Evolutionary conservation across 225 moss, liverwort and hornwort genomes (phyloP), one percentile per base, ranked within the genome.

Genomic region (Neckera pumila): DNA sequence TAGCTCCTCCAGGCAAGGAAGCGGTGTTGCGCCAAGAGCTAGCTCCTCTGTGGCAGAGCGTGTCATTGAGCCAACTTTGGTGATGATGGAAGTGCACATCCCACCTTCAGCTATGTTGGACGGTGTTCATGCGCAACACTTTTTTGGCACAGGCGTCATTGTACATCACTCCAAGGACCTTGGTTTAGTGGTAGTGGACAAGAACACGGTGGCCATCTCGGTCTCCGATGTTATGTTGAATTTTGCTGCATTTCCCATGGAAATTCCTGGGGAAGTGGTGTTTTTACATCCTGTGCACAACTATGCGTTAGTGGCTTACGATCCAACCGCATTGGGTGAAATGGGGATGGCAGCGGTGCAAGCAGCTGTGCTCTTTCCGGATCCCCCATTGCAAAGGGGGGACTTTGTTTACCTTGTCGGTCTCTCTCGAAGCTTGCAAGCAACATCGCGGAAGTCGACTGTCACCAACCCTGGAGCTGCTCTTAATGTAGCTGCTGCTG

Each of bases 31-130:
- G 11, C 87, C 90, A 7, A 89, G 90, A 79, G 92, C 95, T 3
- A 97, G 93, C 88, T 94, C 97, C 30, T 96, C 95, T 3, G 25
- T 93, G 47, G 97, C 96, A 6, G 96, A 97, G 89, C 96, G 96
- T 88, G 93, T 94, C 63, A 95, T 96, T 36, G 97, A 96, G 84
- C 96, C 95, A 8, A 93, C 96, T 57, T 56, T 98, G 49, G 97
- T 98, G 54, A 98, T 98, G 96, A 93, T 98, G 90, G 97, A 98
- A 90, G 97, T 98, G 34, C 97, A 98, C 89, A 94, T 98, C 34
- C 96, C 97, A 36, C 94, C 95, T n/a, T 94, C 95, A 69, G 97
- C 96, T 14, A 96, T 96, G 95, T 81, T 98, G 70, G 97, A 98
- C 42, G 96, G 96, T 54, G 93, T 98, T 27, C 96, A 95, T 83